Conservation (phyloP, 2,329 filamentous ascomycete species). For the Dothidotthia symphoricarpi region DNA sequence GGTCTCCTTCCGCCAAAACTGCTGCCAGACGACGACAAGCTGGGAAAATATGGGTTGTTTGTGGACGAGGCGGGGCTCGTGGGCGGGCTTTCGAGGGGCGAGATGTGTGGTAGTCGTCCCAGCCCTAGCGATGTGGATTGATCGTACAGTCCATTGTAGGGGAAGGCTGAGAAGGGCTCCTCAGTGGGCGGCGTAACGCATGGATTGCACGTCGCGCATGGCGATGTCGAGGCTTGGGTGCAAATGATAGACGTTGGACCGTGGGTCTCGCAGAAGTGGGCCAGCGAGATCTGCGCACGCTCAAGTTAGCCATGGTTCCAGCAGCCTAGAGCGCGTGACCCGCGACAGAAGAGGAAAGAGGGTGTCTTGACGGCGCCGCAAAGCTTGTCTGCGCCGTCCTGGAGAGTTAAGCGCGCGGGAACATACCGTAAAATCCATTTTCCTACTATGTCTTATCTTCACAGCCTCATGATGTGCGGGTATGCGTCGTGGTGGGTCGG, state of each 20-base stretch:
- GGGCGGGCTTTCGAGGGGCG: slow-evolving; percentile 44
- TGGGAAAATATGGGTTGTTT: slow-evolving; percentile 53
- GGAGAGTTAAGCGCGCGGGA: slow-evolving; percentile 18
- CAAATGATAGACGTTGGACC: slow-evolving; percentile 62
- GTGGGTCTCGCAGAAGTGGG: slow-evolving; percentile 63
- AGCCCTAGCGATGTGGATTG: slow-evolving; percentile 34
- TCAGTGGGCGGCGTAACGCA: slow-evolving; percentile 45
- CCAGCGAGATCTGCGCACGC: slow-evolving; percentile 55
- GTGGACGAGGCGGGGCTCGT: slow-evolving; percentile 42
- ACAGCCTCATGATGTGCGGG: slow-evolving; percentile 33
- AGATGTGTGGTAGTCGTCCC: slow-evolving; percentile 34
- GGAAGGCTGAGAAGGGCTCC: slow-evolving; percentile 32
- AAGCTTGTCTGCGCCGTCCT: not conserved
- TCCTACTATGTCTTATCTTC: slow-evolving; percentile 26
- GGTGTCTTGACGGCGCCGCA: too few relatives aligned
- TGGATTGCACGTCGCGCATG: slow-evolving; percentile 55
- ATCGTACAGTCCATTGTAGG: slow-evolving; percentile 37
- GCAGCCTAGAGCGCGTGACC: slow-evolving; percentile 6
- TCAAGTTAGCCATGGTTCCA: slow-evolving; percentile 23
- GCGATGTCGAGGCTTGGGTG: slow-evolving; percentile 57
- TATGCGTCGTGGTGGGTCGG: slow-evolving; percentile 25
- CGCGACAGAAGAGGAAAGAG: slow-evolving; percentile 1
- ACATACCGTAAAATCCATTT: slow-evolving; percentile 45
- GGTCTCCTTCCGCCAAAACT: slow-evolving; percentile 34
- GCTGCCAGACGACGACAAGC: slow-evolving; percentile 30